These are phyloP conservation scores for Beverwykella pulmonaria DNA, from an alignment of 495 filamentous ascomycete genomes.

Conservation along the genomic window DNA sequence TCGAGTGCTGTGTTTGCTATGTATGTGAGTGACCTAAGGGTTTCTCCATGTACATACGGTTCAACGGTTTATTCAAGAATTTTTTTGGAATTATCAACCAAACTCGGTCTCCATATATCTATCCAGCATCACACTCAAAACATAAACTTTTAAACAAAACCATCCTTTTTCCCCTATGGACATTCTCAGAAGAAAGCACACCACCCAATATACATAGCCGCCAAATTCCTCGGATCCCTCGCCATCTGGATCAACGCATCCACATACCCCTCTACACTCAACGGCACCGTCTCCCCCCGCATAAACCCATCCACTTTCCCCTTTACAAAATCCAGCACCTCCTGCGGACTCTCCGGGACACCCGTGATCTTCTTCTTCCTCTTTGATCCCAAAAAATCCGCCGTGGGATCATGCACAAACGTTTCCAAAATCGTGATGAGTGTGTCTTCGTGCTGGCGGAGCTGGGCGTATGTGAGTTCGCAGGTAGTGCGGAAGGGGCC, in stretches of 20 bases:
- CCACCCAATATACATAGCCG: constrained; percentile 98
- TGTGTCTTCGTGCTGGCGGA: constrained; percentile 90
- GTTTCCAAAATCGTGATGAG: constrained; percentile 96
- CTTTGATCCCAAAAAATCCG: constrained; percentile 84
- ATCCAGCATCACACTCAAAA: no score
- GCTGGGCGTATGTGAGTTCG: constrained; percentile 80
- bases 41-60: no score
- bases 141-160: no score
- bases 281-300: constrained; percentile 80
- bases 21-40: no score
- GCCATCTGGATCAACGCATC: constrained; percentile 88
- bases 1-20: no score
- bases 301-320: constrained; percentile 84
- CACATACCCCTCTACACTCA: constrained; percentile 94
- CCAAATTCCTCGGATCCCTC: constrained; percentile 71
- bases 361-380: constrained; percentile 61
- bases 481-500: constrained; percentile 89
- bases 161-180: no score
- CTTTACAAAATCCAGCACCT: constrained; percentile 84
- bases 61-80: no score
- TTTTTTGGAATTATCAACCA: no score
- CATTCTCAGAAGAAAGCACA: constrained; percentile 84
- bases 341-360: constrained; percentile 83
- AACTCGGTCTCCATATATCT: no score
- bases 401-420: constrained; percentile 93